These are phyloP conservation scores for Craspedostauros australis DNA, from an alignment of 108 stramenopile genomes.

Conservation along the genomic window DNA sequence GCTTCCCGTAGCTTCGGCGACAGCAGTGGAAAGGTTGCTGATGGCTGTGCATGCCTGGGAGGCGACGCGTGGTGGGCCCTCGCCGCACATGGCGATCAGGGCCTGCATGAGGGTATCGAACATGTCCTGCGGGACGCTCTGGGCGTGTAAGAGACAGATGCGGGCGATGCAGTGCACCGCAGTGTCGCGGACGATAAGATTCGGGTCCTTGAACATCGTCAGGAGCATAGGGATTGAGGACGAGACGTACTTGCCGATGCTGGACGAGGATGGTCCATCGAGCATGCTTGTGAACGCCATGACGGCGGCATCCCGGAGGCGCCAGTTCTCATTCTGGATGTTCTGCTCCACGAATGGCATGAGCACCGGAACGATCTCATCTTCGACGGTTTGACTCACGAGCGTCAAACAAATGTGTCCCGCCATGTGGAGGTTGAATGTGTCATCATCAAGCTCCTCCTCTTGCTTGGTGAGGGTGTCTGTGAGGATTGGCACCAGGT, in stretches of 20 bases:
- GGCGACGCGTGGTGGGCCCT: conserved; percentile 73
- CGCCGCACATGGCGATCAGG: conserved; percentile 54
- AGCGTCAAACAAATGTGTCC: conserved; percentile 79
- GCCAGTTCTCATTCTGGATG: conserved; percentile 87
- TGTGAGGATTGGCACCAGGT: conserved; percentile 78
- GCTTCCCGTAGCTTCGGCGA: conserved; percentile 48
- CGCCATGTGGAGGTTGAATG: conserved; percentile 81
- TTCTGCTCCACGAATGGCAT: conserved; percentile 87
- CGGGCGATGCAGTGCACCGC: conserved; percentile 87
- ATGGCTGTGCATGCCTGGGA: conserved; percentile 86
- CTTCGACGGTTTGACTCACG: conserved; percentile 79
- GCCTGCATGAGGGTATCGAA: conserved; percentile 77
- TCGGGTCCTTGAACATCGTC: conserved; percentile 59
- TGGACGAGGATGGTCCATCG: conserved; percentile 75
- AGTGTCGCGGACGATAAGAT: conserved; percentile 85
- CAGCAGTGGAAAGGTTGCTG: conserved; percentile 84
- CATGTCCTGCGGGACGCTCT: conserved; percentile 64
- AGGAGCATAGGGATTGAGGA: conserved; percentile 85
- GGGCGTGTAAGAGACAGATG: conserved; percentile 87
- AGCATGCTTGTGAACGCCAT: conserved; percentile 92
- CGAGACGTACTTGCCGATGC: conserved; percentile 72
- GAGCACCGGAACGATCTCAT: conserved; percentile 67
- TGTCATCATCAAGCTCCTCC: conserved; percentile 83
- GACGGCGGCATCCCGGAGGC: conserved; percentile 85
- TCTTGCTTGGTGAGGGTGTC: conserved; percentile 89